Conservation (phyloP, 148 eudicot species). For the Persicaria tinctoria region DNA sequence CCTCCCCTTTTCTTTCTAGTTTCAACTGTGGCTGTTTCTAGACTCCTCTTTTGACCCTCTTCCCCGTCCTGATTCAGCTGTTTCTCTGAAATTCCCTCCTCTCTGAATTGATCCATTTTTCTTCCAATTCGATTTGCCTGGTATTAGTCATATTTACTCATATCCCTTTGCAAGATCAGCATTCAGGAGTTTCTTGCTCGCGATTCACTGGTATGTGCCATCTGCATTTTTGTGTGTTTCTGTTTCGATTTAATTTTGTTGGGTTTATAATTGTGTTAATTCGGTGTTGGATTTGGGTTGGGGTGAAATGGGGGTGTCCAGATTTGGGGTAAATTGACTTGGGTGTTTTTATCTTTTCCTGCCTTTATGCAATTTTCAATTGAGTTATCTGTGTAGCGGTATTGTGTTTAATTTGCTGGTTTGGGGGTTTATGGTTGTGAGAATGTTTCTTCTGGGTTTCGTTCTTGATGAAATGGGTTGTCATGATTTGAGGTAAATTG, state of each 20-base stretch:
- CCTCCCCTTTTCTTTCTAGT: background rate
- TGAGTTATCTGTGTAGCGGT: background rate
- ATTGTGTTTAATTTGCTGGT: slow-evolving; percentile 22
- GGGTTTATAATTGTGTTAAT: too few relatives aligned
- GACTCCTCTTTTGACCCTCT: slow-evolving; percentile 6
- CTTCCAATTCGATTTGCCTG: background rate
- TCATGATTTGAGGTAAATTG: slow-evolving; percentile 6
- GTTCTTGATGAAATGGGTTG: background rate
- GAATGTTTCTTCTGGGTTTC: background rate
- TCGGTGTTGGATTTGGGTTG: too few relatives aligned
- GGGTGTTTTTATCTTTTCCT: too few relatives aligned
- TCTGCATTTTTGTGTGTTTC: background rate
- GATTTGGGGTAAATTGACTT: too few relatives aligned
- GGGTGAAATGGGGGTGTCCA: too few relatives aligned
- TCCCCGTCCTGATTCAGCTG: background rate
- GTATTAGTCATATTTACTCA: background rate
- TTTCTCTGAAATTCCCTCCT: background rate
- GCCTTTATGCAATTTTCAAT: too few relatives aligned
- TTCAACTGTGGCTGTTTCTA: slow-evolving; percentile 2
- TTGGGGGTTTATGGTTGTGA: background rate
- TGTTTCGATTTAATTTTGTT: background rate
- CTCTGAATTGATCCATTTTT: background rate
- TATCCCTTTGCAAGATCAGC: background rate
- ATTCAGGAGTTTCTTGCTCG: background rate
- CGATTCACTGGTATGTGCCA: background rate